These are phyloP conservation scores for Alternaria postmessia DNA, from an alignment of 2,329 filamentous ascomycete species.

Conservation along the genomic window DNA sequence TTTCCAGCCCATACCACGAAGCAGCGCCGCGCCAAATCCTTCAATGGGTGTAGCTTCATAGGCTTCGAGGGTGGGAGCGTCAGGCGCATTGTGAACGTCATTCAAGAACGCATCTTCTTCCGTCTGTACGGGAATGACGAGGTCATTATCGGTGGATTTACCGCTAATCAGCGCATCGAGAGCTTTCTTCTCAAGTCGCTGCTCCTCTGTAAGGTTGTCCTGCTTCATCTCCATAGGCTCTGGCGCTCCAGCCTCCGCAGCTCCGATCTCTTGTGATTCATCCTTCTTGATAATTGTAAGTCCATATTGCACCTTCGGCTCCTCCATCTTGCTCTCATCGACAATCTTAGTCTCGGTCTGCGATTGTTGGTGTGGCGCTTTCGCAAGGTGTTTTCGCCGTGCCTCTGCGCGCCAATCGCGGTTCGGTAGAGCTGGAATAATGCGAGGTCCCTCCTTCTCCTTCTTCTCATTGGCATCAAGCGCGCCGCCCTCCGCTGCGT, in stretches of 20 bases:
- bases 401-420: conserved; percentile 68
- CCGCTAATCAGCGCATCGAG: conserved; percentile 56
- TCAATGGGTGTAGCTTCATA: conserved; percentile 92
- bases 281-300: conserved; percentile 60
- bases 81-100: conserved; percentile 76
- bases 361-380: conserved; percentile 62
- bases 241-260: conserved; percentile 9
- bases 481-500: conserved; percentile 60
- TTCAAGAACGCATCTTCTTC: conserved; percentile 75
- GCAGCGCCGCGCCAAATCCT: conserved; percentile 88
- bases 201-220: conserved; percentile 40
- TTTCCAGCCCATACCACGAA: conserved; percentile 97
- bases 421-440: conserved; percentile 68
- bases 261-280: conserved; percentile 20
- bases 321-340: conserved; percentile 46
- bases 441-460: conserved; percentile 56
- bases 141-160: conserved; percentile 47
- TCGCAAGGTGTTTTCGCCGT: conserved; percentile 63
- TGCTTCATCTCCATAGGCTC: conserved; percentile 42
- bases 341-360: conserved; percentile 42
- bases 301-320: conserved; percentile 57
- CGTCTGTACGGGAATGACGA: conserved; percentile 51
- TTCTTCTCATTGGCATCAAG: conserved; percentile 49
- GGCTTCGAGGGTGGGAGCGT: conserved; percentile 78
- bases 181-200: conserved; percentile 62